Percentiles rank a stretch among this genome's conserved stretches.
Conservation (phyloP, 139 green algal species). For the Tetraselmis striata region DNA sequence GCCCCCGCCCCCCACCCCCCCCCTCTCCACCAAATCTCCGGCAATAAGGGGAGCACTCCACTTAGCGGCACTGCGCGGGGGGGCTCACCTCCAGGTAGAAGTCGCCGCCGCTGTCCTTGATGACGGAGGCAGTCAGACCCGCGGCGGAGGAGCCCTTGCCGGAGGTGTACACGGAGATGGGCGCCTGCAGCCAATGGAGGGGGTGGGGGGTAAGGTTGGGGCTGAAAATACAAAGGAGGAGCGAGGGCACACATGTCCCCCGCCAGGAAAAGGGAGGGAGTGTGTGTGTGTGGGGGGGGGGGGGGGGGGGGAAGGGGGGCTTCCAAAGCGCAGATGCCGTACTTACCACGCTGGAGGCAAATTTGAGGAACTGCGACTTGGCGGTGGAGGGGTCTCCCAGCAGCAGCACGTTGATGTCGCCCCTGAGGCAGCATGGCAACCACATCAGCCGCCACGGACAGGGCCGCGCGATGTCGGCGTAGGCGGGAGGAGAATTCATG, state of each 20-base stretch:
- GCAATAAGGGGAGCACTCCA: no score
- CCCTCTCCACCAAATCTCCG: no score
- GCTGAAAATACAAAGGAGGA: no score
- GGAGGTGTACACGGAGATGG: constrained; percentile 94
- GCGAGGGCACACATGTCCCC: not conserved
- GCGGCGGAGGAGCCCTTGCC: constrained; percentile 93
- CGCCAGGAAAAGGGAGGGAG: no score
- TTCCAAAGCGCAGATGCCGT: no score
- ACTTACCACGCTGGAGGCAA: constrained; percentile 62
- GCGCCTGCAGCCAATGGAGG: constrained; percentile 38
- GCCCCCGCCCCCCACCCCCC: no score
- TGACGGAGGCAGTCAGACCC: constrained; percentile 88
- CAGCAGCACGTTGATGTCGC: constrained; percentile 98
- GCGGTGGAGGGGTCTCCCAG: constrained; percentile 95
- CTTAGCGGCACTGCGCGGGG: no score
- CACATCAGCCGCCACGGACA: not conserved
- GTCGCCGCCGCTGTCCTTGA: constrained; percentile 64
- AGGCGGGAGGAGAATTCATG: no score
- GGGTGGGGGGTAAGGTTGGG: not conserved
- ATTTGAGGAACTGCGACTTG: constrained; percentile 99
- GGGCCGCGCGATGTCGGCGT: no score
- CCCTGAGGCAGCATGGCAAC: constrained; percentile 66
- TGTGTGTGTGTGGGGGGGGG: no score
- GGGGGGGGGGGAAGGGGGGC: no score
- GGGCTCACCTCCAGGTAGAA: constrained; percentile 74